Percentiles rank a stretch among this genome's conserved stretches.
These are phyloP conservation scores for Evansstolkia leycettana DNA, from an alignment of 495 filamentous ascomycete species.

Conservation along the genomic window DNA sequence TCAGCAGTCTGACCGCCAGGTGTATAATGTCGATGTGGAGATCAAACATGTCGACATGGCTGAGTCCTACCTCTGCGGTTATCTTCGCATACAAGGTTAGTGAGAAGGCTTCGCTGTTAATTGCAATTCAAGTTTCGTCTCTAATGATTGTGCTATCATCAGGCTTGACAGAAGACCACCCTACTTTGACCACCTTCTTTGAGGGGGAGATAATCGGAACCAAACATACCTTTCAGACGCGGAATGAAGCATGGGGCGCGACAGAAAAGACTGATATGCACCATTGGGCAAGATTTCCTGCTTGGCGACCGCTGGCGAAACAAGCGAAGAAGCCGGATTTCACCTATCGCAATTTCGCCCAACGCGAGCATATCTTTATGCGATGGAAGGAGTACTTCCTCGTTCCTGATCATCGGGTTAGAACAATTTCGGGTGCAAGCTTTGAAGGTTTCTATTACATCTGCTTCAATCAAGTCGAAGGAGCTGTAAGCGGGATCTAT, in stretches of 20 bases:
- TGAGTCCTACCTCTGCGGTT: slow-evolving; percentile 92
- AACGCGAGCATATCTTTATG: slow-evolving; percentile 94
- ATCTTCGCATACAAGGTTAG: slow-evolving; percentile 89
- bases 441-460: slow-evolving; percentile 99
- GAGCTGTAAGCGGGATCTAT: slow-evolving; percentile 84
- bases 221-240: slow-evolving; percentile 87
- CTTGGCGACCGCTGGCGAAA: slow-evolving; percentile 67
- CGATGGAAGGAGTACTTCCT: slow-evolving; percentile 99
- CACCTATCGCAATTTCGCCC: slow-evolving; percentile 51
- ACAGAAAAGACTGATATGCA: slow-evolving; percentile 84
- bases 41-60: slow-evolving; percentile 93
- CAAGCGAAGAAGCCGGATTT: slow-evolving; percentile 71
- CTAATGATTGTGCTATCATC: background rate
- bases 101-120: slow-evolving; percentile 4
- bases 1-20: slow-evolving; percentile 80
- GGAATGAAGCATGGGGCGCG: slow-evolving; percentile 83
- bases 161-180: slow-evolving; percentile 93
- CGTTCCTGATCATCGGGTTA: slow-evolving; percentile 86
- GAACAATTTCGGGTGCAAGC: slow-evolving; percentile 82
- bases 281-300: slow-evolving; percentile 85
- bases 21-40: slow-evolving; percentile 92
- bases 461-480: slow-evolving; percentile 86
- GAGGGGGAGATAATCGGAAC: slow-evolving; percentile 96
- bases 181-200: slow-evolving; percentile 94
- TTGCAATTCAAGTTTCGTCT: background rate